Evolutionary conservation across 768 basidiomycete genomes (phyloP).

Genomic region (Lactifluus pinguis): DNA sequence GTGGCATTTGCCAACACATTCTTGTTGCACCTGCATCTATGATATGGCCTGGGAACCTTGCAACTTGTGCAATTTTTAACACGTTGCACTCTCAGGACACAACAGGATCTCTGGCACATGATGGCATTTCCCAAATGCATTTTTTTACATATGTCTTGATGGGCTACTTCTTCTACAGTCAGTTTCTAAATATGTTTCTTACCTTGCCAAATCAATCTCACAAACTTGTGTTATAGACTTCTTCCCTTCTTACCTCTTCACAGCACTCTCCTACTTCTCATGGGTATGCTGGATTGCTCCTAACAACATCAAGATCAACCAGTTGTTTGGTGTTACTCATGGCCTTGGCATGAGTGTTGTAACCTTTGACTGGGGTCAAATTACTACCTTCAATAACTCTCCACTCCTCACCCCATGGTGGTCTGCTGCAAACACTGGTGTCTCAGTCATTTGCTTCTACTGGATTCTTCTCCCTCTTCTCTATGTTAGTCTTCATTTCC

Average conservation of each 20-base stretch:
- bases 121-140: neutral
- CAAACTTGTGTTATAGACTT: neutral
- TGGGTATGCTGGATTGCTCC: neutral
- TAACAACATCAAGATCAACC: neutral
- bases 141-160: neutral
- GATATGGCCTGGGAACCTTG: neutral
- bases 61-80: neutral
- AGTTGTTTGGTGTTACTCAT: neutral
- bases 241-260: neutral
- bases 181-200: neutral
- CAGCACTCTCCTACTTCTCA: neutral
- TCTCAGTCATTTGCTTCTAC: slow-evolving; percentile 74
- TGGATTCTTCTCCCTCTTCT: neutral
- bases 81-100: neutral
- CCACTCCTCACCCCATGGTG: slow-evolving; percentile 53
- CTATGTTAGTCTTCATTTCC: slow-evolving; percentile 34
- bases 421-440: slow-evolving; percentile 84
- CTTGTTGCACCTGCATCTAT: neutral
- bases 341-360: slow-evolving; percentile 54
- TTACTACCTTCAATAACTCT: slow-evolving; percentile 49
- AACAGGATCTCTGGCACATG: too few relatives aligned
- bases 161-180: too few relatives aligned
- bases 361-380: slow-evolving; percentile 88
- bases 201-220: neutral
- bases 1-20: neutral